Conservation (phyloP, 345 rosid species). For the Boechera retrofracta region DNA sequence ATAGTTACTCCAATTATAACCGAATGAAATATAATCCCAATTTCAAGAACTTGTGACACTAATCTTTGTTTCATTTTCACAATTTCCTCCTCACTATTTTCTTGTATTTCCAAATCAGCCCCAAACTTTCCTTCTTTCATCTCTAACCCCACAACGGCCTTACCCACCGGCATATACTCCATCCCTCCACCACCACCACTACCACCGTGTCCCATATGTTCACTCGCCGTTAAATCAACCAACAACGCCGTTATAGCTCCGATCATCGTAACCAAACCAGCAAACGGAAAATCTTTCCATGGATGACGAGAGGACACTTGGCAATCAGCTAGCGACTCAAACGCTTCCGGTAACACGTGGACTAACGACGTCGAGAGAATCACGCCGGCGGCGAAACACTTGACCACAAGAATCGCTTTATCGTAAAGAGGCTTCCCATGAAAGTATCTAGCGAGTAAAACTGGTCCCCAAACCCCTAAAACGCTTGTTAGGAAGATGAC, state of each 20-base stretch:
- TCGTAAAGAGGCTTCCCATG: slow-evolving; percentile 83
- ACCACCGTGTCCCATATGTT: slow-evolving; percentile 68
- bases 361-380: slow-evolving; percentile 92
- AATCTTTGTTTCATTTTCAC: slow-evolving; percentile 73
- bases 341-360: slow-evolving; percentile 94
- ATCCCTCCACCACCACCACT: slow-evolving; percentile 31
- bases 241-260: slow-evolving; percentile 72
- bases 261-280: slow-evolving; percentile 74
- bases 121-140: slow-evolving; percentile 47
- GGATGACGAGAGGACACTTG: slow-evolving; percentile 77
- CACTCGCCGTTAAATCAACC: slow-evolving; percentile 86
- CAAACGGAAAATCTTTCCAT: slow-evolving; percentile 89
- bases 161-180: slow-evolving; percentile 54
- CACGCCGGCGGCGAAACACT: slow-evolving; percentile 98
- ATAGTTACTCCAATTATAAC: slow-evolving; percentile 90
- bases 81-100: slow-evolving; percentile 52
- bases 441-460: slow-evolving; percentile 73
- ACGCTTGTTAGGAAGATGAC: slow-evolving; percentile 77
- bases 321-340: slow-evolving; percentile 72
- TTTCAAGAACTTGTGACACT: slow-evolving; percentile 91
- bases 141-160: slow-evolving; percentile 42
- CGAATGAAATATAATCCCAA: slow-evolving; percentile 93
- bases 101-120: slow-evolving; percentile 47
- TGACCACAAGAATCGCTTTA: slow-evolving; percentile 66
- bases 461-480: slow-evolving; percentile 70